Evolutionary conservation across 257 asterid species (phyloP).

Genomic region (Solanum neorickii): DNA sequence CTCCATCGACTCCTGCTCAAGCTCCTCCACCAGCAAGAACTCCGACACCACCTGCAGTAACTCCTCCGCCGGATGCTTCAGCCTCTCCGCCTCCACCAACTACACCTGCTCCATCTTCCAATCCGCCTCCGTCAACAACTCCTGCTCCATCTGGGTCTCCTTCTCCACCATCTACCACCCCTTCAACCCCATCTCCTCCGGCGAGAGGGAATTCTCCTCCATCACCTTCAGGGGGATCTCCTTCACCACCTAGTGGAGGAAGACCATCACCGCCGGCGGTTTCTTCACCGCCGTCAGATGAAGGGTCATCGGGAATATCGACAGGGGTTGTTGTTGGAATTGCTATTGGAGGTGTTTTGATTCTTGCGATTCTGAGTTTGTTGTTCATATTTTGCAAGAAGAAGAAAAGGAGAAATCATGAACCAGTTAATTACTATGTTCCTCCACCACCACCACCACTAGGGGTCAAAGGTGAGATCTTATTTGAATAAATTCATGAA

Average conservation of each 20-base stretch:
- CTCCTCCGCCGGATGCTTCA: slow-evolving; percentile 22
- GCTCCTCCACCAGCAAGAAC: slow-evolving; percentile 18
- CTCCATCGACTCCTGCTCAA: slow-evolving; percentile 3
- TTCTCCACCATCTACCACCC: slow-evolving; percentile 13
- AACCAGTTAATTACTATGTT: slow-evolving; percentile 20
- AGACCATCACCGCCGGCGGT: slow-evolving; percentile 11
- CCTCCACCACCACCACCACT: slow-evolving; percentile 57
- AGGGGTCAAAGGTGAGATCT: slow-evolving; percentile 46
- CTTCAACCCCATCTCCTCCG: not conserved
- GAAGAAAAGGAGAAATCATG: slow-evolving; percentile 49
- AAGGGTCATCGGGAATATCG: slow-evolving; percentile 21
- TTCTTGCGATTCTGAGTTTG: slow-evolving; percentile 39
- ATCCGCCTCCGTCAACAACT: slow-evolving; percentile 17
- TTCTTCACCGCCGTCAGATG: slow-evolving; percentile 21
- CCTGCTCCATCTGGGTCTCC: slow-evolving; percentile 16
- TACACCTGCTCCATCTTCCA: slow-evolving; percentile 10
- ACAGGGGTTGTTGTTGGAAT: slow-evolving; percentile 50
- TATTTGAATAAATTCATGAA: not conserved
- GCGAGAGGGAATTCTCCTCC: slow-evolving; percentile 13
- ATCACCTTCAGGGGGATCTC: slow-evolving; percentile 9
- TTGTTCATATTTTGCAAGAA: slow-evolving; percentile 45
- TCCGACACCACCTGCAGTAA: slow-evolving; percentile 12
- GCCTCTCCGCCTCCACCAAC: slow-evolving; percentile 17
- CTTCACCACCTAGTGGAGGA: slow-evolving; percentile 1
- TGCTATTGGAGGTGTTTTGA: slow-evolving; percentile 49